Conservation (phyloP, 495 filamentous ascomycete genomes). For the Penicillium salamii region DNA sequence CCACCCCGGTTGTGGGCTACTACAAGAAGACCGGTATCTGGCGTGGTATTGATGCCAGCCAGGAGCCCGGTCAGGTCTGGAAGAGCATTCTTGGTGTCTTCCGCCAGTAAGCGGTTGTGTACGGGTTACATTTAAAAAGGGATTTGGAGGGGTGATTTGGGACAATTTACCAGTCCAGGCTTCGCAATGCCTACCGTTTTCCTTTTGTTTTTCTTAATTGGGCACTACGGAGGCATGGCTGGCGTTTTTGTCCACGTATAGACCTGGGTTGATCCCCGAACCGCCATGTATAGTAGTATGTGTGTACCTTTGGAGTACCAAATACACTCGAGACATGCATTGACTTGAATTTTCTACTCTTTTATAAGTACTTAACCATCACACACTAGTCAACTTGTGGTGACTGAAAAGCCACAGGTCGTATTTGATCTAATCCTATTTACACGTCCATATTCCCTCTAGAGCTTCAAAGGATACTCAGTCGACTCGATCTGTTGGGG, state of each 20-base stretch:
- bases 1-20: constrained; percentile 84
- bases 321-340: constrained; percentile 17
- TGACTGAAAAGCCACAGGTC: too few species aligned
- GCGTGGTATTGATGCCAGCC: constrained; percentile 92
- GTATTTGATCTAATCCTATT: not conserved
- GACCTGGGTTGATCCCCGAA: constrained; percentile 18
- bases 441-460: constrained; percentile 6
- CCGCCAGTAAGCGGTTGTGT: constrained; percentile 43
- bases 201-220: constrained; percentile 15
- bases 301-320: constrained; percentile 22
- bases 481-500: constrained; percentile 78
- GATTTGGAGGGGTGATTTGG: constrained; percentile 1
- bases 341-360: not conserved
- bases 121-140: constrained; percentile 5
- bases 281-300: constrained; percentile 29
- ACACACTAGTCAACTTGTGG: too few species aligned
- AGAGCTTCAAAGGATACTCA: constrained; percentile 55
- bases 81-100: constrained; percentile 86
- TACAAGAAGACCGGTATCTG: constrained; percentile 97
- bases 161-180: constrained; percentile 7
- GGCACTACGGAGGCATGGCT: constrained; percentile 9
- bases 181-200: constrained; percentile 15
- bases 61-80: constrained; percentile 96
- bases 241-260: constrained; percentile 24
- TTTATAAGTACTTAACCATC: too few species aligned